phyloP scores from a whole-genome alignment of 495 filamentous ascomycete species.

The Tuber melanosporum region DNA sequence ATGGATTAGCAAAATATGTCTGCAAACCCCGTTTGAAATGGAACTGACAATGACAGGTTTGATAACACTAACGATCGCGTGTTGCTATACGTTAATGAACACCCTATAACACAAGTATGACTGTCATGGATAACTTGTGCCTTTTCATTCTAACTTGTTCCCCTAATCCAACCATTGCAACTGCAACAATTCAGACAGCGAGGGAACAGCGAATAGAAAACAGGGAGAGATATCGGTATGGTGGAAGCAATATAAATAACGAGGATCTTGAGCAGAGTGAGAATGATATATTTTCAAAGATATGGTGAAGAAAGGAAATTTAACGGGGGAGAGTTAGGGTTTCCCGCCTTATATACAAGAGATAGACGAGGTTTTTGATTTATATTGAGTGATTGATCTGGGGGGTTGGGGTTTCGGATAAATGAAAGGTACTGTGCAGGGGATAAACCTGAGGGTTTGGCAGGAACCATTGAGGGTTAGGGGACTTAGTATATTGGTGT shows the following conservation, averaged over 20 bases:
- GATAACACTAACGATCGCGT: conserved; percentile 32
- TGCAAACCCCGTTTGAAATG: conserved; percentile 1
- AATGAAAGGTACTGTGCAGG: conserved; percentile 29
- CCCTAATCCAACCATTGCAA: background rate
- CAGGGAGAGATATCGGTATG: background rate
- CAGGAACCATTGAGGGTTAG: conserved; percentile 31
- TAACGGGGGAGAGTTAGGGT: background rate
- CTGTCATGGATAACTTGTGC: background rate
- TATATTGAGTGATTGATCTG: background rate
- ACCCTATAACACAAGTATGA: conserved; percentile 14
- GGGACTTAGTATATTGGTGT: background rate
- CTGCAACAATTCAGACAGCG: background rate
- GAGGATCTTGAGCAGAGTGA: background rate
- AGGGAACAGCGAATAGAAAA: background rate
- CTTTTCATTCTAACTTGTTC: background rate
- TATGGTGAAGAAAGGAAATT: conserved; percentile 9
- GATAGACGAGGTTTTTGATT: conserved; percentile 6
- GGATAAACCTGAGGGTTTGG: background rate
- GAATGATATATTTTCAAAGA: background rate
- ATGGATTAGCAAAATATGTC: background rate
- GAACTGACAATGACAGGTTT: conserved; percentile 34
- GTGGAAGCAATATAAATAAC: background rate
- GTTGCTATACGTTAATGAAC: conserved; percentile 34
- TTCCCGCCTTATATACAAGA: conserved; percentile 16
- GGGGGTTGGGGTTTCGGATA: conserved; percentile 21